A percentile compares a stretch with the other conserved stretches of the same genome.
Evolutionary conservation across 345 rosid genomes (phyloP).

Genomic region (Salix koriyanagi): DNA sequence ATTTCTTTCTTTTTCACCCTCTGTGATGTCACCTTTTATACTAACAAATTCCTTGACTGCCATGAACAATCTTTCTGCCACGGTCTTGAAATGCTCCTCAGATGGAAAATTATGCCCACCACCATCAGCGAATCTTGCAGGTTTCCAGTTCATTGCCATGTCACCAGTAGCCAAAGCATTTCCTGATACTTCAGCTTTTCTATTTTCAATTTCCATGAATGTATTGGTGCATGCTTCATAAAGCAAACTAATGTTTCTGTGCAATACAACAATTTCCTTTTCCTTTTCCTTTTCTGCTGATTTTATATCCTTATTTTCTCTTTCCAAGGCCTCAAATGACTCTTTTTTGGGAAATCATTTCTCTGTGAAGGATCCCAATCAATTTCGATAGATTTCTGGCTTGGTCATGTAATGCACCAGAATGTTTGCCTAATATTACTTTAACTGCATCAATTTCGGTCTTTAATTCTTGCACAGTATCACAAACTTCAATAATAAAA

Average conservation of each 20-base stretch:
- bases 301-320: slow-evolving; percentile 38
- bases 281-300: slow-evolving; percentile 48
- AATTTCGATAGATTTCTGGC: slow-evolving; percentile 40
- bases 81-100: slow-evolving; percentile 50
- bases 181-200: slow-evolving; percentile 40
- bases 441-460: slow-evolving; percentile 40
- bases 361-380: slow-evolving; percentile 34
- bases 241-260: slow-evolving; percentile 51
- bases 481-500: slow-evolving; percentile 35
- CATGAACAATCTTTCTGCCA: slow-evolving; percentile 49
- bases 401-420: slow-evolving; percentile 44
- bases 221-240: slow-evolving; percentile 60
- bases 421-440: slow-evolving; percentile 49
- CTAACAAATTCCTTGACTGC: slow-evolving; percentile 46
- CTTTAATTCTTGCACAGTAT: slow-evolving; percentile 50
- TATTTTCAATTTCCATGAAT: slow-evolving; percentile 61
- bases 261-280: slow-evolving; percentile 43
- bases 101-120: slow-evolving; percentile 31
- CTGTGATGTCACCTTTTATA: slow-evolving; percentile 44
- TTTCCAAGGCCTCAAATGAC: slow-evolving; percentile 40
- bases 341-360: slow-evolving; percentile 33
- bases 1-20: slow-evolving; percentile 58
- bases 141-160: slow-evolving; percentile 29
- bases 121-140: slow-evolving; percentile 14
- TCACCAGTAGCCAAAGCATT: slow-evolving; percentile 22